Evolutionary conservation across 129 eudicot species (phyloP).

Genomic region (Artemisia argyi): DNA sequence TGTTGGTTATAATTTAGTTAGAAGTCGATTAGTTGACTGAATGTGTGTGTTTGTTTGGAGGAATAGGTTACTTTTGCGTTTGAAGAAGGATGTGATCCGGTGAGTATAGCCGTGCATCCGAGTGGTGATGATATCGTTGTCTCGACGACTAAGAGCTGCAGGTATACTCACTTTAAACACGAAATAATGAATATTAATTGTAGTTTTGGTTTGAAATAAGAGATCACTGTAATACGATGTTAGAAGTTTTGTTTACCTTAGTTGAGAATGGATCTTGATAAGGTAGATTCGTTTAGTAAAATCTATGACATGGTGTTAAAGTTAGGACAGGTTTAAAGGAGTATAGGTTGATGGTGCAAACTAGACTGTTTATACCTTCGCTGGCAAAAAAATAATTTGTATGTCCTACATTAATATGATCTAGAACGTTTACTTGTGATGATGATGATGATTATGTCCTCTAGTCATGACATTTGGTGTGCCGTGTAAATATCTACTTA

Average conservation of each 20-base stretch:
- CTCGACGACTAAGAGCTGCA: slow-evolving; percentile 77
- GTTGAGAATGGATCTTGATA: not conserved
- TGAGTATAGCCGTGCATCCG: slow-evolving; percentile 83
- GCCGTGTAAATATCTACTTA: too few relatives aligned
- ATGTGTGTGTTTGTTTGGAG: slow-evolving; percentile 14
- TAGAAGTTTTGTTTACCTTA: not conserved
- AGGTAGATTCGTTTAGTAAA: too few relatives aligned
- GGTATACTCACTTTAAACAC: slow-evolving; percentile 35
- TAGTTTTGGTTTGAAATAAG: not conserved
- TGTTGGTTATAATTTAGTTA: too few relatives aligned
- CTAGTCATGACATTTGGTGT: too few relatives aligned
- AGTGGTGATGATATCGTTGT: slow-evolving; percentile 76
- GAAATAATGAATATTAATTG: not conserved
- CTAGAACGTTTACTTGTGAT: too few relatives aligned
- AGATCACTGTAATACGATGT: not conserved
- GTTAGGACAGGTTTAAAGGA: too few relatives aligned
- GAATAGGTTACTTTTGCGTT: slow-evolving; percentile 54
- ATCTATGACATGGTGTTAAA: too few relatives aligned
- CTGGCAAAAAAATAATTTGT: not conserved
- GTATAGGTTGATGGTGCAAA: not conserved
- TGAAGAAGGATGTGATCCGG: slow-evolving; percentile 70
- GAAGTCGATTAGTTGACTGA: slow-evolving; percentile 11
- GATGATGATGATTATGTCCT: too few relatives aligned
- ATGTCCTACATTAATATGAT: too few relatives aligned
- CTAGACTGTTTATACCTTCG: not conserved